phyloP scores from a whole-genome alignment of 345 rosid genomes.

The Pseudoturritis turrita region DNA sequence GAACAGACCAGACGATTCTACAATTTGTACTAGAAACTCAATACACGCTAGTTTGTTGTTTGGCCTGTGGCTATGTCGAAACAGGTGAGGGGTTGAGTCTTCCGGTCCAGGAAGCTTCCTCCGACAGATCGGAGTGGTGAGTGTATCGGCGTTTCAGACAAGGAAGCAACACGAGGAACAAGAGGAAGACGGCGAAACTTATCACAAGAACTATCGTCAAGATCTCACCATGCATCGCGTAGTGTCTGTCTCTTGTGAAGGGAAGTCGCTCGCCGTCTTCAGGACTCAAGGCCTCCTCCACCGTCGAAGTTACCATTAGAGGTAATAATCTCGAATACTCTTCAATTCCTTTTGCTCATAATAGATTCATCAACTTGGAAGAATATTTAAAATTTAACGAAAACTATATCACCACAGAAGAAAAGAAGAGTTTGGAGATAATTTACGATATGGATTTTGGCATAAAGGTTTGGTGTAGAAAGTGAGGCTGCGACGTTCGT shows the following conservation, averaged over 20 bases:
- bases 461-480: conserved; percentile 3
- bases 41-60: conserved; percentile 4
- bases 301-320: conserved; percentile 15
- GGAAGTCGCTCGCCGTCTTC: conserved; percentile 15
- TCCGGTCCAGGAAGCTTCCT: conserved; percentile 11
- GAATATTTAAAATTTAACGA: not conserved
- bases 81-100: conserved; percentile 16
- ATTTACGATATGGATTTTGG: not conserved
- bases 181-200: conserved; percentile 38
- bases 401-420: conserved; percentile 2
- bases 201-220: conserved; percentile 28
- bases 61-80: conserved; percentile 1
- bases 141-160: conserved; percentile 34
- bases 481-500: conserved; percentile 14
- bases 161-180: conserved; percentile 36
- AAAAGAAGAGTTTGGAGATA: conserved; percentile 2
- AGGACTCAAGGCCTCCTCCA: conserved; percentile 30
- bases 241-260: conserved; percentile 34
- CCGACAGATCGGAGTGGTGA: conserved; percentile 20
- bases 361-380: not conserved
- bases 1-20: not conserved
- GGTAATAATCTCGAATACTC: conserved; percentile 5
- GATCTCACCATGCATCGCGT: conserved; percentile 48
- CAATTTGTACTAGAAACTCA: not conserved
- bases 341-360: not conserved